Evolutionary conservation across 75 land plant species (phyloP).

Genomic region (Pinus albicaulis): DNA sequence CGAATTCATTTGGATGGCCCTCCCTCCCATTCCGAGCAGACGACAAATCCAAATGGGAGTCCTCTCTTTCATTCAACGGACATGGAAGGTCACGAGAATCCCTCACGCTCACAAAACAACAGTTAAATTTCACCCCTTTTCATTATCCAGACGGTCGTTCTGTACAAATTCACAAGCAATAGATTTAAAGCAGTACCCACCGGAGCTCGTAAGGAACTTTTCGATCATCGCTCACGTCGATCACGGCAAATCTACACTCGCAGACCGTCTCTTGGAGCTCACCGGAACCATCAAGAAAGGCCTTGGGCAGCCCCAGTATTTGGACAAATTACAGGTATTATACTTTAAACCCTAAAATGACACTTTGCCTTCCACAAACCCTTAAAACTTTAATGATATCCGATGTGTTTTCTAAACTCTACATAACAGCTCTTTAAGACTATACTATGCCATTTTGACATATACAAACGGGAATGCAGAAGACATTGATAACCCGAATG

Average conservation of each 20-base stretch:
- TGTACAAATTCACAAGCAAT: conserved; percentile 15
- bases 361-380: too few species aligned
- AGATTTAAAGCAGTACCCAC: conserved; percentile 67
- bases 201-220: conserved; percentile 79
- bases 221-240: conserved; percentile 99
- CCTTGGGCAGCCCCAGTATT: conserved; percentile 96
- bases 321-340: conserved; percentile 93
- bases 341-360: neutral
- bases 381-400: too few species aligned
- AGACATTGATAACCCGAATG: too few species aligned
- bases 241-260: conserved; percentile 96
- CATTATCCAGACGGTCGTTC: neutral
- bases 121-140: neutral
- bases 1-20: too few species aligned
- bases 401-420: too few species aligned
- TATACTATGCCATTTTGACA: too few species aligned
- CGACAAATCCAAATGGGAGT: neutral
- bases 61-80: neutral
- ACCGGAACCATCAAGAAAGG: conserved; percentile 94
- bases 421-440: too few species aligned
- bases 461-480: too few species aligned
- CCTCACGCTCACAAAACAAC: neutral
- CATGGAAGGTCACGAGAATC: neutral
- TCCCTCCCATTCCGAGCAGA: neutral
- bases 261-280: conserved; percentile 95